Conservation (phyloP, 345 rosid genomes). For the Reutealis trisperma region DNA sequence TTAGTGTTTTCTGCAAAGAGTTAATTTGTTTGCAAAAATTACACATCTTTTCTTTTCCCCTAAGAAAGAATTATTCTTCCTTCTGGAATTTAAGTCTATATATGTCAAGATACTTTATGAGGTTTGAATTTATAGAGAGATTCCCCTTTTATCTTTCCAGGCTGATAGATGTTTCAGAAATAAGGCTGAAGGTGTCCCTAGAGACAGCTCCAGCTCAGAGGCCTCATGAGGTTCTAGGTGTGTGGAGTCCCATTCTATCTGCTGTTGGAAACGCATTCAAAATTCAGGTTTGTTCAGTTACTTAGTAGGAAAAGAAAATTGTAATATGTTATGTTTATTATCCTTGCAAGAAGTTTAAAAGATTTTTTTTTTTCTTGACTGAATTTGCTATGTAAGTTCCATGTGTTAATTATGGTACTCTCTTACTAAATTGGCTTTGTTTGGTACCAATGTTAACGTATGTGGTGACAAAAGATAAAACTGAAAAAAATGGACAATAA, state of each 20-base stretch:
- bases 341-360: too few species aligned
- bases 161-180: slow-evolving; percentile 92
- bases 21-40: background rate
- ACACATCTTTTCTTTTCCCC: background rate
- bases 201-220: slow-evolving; percentile 93
- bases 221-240: slow-evolving; percentile 90
- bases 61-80: slow-evolving; percentile 13
- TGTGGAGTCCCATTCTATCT: slow-evolving; percentile 93
- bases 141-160: slow-evolving; percentile 44
- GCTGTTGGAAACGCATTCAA: slow-evolving; percentile 98
- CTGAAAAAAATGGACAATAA: too few species aligned
- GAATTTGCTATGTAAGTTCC: too few species aligned
- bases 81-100: background rate
- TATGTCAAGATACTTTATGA: background rate
- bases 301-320: background rate
- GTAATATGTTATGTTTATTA: too few species aligned
- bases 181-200: slow-evolving; percentile 79
- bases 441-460: too few species aligned
- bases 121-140: slow-evolving; percentile 5
- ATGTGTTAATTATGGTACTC: too few species aligned
- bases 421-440: too few species aligned
- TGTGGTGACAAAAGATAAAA: too few species aligned
- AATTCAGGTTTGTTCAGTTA: slow-evolving; percentile 66
- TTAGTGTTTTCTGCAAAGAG: background rate
- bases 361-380: too few species aligned